These are phyloP conservation scores for Macrophomina tecta DNA, from an alignment of 2,329 filamentous ascomycete genomes.

Conservation along the genomic window DNA sequence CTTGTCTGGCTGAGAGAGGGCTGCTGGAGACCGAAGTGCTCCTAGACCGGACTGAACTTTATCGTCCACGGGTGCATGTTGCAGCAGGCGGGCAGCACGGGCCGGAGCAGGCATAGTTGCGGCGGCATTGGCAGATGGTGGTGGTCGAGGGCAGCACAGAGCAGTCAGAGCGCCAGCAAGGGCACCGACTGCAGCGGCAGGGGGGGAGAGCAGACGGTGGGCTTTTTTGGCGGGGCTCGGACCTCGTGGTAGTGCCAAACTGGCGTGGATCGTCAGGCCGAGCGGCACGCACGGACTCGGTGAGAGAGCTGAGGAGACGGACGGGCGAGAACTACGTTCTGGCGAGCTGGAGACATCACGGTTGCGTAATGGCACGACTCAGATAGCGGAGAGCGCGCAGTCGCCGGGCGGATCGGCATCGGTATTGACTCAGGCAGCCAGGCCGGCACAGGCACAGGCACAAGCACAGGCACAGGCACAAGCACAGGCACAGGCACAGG, in stretches of 20 bases:
- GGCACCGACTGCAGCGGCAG: background rate
- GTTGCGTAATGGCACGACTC: background rate
- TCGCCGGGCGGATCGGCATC: background rate
- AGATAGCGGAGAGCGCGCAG: background rate
- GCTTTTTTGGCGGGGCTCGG: background rate
- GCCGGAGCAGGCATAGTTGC: constrained; percentile 13
- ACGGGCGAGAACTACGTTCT: background rate
- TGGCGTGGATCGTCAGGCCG: constrained; percentile 20
- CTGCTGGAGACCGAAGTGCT: background rate
- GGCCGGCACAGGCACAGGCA: background rate
- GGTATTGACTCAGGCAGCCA: background rate
- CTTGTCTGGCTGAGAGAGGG: constrained; percentile 5
- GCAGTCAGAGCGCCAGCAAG: constrained; percentile 7
- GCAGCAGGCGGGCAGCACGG: constrained; percentile 23
- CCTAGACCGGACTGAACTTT: constrained; percentile 15
- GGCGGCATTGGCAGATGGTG: constrained; percentile 6
- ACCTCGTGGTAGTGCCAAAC: constrained; percentile 9
- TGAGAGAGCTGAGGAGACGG: background rate
- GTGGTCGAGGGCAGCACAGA: background rate
- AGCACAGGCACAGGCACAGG: background rate
- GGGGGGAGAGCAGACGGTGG: background rate
- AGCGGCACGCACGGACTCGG: constrained; percentile 6
- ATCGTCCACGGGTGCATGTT: constrained; percentile 7
- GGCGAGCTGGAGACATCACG: background rate
- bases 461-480: background rate